These are phyloP conservation scores for Ophiostoma montium DNA, from an alignment of 2,329 filamentous ascomycete species.

Conservation along the genomic window DNA sequence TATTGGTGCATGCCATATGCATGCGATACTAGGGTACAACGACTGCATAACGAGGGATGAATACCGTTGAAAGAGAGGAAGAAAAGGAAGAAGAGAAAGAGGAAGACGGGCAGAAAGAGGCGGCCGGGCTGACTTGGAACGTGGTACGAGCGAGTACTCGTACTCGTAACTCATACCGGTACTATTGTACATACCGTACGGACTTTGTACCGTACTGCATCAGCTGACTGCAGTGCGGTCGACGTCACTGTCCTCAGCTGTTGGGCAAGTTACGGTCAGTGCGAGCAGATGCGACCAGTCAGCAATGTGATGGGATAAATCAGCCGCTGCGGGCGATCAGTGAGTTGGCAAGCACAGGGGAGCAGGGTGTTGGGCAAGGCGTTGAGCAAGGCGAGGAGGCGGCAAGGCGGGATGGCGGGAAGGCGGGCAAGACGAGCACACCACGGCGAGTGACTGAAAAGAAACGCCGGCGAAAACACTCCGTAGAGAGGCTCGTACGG, in stretches of 20 bases:
- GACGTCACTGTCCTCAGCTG: not conserved
- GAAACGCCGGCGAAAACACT: not conserved
- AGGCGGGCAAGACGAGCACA: not conserved
- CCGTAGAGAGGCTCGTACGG: no score
- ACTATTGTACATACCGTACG: no score
- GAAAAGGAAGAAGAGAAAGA: not conserved
- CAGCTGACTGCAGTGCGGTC: not conserved
- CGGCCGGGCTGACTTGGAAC: no score
- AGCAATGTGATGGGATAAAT: not conserved
- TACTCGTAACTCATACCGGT: no score
- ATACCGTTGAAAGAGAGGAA: no score
- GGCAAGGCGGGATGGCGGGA: not conserved
- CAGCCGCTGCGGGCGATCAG: not conserved
- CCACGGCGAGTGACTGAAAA: not conserved
- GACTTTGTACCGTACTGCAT: not conserved
- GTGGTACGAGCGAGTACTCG: no score
- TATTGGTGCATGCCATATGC: not conserved
- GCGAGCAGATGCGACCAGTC: not conserved
- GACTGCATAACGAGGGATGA: no score
- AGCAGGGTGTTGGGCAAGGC: not conserved
- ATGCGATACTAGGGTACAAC: not conserved
- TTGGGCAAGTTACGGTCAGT: not conserved
- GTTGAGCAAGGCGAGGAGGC: no score
- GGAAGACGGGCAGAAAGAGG: not conserved
- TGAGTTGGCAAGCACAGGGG: not conserved